These are phyloP conservation scores for Apophysomyces sp. DNA, from an alignment of 371 early-diverging fungal species.

Conservation along the genomic window DNA sequence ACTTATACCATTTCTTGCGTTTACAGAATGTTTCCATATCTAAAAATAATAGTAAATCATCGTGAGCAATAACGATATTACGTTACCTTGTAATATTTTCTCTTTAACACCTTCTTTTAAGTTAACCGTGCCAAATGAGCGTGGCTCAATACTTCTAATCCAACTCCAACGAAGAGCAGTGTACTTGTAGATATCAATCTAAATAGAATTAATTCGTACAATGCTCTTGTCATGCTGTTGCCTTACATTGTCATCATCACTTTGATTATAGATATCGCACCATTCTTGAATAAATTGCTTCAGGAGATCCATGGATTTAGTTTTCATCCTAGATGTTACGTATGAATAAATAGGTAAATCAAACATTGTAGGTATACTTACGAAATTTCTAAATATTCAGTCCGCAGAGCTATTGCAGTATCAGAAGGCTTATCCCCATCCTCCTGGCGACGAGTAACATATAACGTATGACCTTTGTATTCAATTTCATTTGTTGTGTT, in stretches of 20 bases:
- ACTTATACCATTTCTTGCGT: constrained; percentile 72
- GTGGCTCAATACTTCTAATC: constrained; percentile 22
- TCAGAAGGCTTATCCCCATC: not conserved
- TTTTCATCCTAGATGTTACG: constrained; percentile 18
- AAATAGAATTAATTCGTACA: not conserved
- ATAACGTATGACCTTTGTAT: constrained; percentile 25
- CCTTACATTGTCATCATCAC: constrained; percentile 9
- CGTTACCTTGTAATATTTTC: constrained; percentile 22
- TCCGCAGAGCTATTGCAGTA: not conserved
- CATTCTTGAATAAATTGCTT: constrained; percentile 33
- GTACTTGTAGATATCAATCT: constrained; percentile 21
- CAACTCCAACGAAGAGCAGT: constrained; percentile 8
- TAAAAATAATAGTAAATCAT: not conserved
- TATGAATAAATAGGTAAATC: not conserved
- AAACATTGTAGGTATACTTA: constrained; percentile 5
- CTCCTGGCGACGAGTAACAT: constrained; percentile 7
- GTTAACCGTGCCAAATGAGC: constrained; percentile 27
- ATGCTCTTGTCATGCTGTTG: not conserved
- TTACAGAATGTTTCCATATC: constrained; percentile 36
- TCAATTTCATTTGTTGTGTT: constrained; percentile 15
- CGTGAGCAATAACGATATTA: not conserved
- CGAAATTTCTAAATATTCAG: constrained; percentile 17
- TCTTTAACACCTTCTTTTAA: constrained; percentile 36
- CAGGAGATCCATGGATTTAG: constrained; percentile 14
- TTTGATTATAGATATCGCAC: constrained; percentile 25